Base-by-base conservation (phyloP, 306 rosid genomes). In the Potentilla sterilis region DNA sequence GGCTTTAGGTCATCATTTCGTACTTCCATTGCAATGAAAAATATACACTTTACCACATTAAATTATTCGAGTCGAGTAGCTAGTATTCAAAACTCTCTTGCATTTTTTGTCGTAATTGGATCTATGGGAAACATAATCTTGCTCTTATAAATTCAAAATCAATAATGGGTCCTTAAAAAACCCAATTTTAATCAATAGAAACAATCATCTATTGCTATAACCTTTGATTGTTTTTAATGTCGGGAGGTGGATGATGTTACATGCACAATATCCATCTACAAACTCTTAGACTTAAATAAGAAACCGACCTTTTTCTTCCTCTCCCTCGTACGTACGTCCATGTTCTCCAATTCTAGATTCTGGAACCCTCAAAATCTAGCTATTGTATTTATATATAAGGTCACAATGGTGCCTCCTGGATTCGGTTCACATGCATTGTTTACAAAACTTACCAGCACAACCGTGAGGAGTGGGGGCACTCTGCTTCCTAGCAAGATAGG, bases 351-450 rank as follows among this genome's bases (percentile, higher is more conserved):
- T 37, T 59, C 4, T 2, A 24, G 65, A 24, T 58, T 59, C 3
- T 11, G 18, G 65, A 24, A 22, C 18, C 65, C 28, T 22, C 32
- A 54, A 54, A 54, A 54, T 54, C 28, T 21, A 54, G 32, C 59
- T 54, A 8, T n/a, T 54, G 32, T n/a, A 54, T 54, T 54, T n/a
- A 54, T 54, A 54, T n/a, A 9, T 9, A 54, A n/a, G 58, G 61
- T 19, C 61, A 64, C 1, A 16, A 15, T 64, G 44, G 22, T 64
- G 69, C 44, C 69, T 64, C 15, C 24, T 35, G 46, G 43, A 64
- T 35, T 37, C 6, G 66, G 41, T 42, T 77, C 75, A 77, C 80
- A 44, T 77, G 74, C 10, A 28, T 35, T 55, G 75, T 55, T 24
- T 14, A 55, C 68, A 6, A 7, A 54, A 55, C 32, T 42, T 15